Evolutionary conservation across 2,329 filamentous ascomycete species (phyloP), one percentile per base, ranked within the genome.

Genomic region (Alternaria brassicae): DNA sequence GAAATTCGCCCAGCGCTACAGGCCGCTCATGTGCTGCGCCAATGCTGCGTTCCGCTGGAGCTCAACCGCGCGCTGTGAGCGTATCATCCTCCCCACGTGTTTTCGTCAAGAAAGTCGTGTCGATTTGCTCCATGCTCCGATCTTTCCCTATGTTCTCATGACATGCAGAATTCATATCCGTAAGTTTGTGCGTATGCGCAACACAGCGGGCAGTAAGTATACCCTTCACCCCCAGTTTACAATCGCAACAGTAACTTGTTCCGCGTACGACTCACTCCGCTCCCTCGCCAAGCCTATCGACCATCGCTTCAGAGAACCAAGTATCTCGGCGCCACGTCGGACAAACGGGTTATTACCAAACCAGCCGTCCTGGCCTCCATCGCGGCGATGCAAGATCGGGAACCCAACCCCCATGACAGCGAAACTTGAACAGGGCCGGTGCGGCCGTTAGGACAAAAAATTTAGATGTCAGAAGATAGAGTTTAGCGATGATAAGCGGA

Each of bases 261-360:
- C 28, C 28, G 53, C 37, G 27, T 28, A 17, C 36, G 17, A 13
- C 44, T 47, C 30, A 34, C n/a, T n/a, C 34, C 8, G 9, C 44
- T 47, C 9, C 28, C 9, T 32, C 44, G 44, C 44, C 44, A 34
- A 47, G 44, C 28, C 28, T 9, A 21, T 47, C 7, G 44, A 34
- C 19, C 44, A 23, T 7, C 9, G 5, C 34, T 21, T 13, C 17
- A 34, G 44, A 30, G 28, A 32, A 21, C 44, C 44, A 47, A 47
- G 28, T 34, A 47, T 48, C 44, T 56, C 54, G 54, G 54, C 54
- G 39, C 47, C 54, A 56, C 27, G 54, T 56, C 54, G 54, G 54
- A 36, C 47, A 25, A 30, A 51, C 27, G 47, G 54, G 37, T 15
- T 41, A 25, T 44, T 41, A 52, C 19, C 49, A 52, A 40, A 40